These are phyloP conservation scores for Salmacisia buchloeana DNA, from an alignment of 1,284 basidiomycete genomes.

Conservation along the genomic window DNA sequence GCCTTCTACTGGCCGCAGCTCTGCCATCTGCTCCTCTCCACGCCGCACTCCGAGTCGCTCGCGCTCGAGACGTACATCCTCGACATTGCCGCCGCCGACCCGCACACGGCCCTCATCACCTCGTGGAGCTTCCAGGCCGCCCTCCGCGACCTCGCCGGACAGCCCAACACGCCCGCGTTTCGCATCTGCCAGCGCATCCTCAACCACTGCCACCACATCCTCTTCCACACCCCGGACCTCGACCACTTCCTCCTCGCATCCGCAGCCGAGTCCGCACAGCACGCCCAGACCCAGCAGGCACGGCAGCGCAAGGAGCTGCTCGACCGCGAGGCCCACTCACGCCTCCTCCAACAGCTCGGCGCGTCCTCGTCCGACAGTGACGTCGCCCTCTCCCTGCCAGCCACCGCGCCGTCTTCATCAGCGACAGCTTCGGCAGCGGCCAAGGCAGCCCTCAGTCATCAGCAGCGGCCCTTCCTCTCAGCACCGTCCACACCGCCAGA, in stretches of 20 bases:
- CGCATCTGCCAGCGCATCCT: constrained; percentile 85
- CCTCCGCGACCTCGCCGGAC: constrained; percentile 37
- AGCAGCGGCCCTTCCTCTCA: background rate
- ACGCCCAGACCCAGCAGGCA: background rate
- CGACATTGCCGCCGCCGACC: constrained; percentile 40
- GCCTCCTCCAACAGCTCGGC: constrained; percentile 3
- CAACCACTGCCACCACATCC: constrained; percentile 90
- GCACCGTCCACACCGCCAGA: background rate
- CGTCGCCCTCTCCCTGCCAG: background rate
- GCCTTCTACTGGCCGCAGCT: constrained; percentile 50
- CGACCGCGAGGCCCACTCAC: background rate
- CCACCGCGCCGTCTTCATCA: background rate
- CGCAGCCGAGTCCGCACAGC: background rate
- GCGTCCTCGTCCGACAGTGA: constrained; percentile 4
- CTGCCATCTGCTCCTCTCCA: constrained; percentile 47
- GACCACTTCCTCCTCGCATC: constrained; percentile 45
- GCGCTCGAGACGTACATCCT: constrained; percentile 46
- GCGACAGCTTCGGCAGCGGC: background rate
- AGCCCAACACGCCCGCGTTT: constrained; percentile 71
- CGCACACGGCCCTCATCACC: constrained; percentile 46
- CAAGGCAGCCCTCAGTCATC: background rate
- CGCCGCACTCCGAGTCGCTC: constrained; percentile 34
- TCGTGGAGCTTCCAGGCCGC: constrained; percentile 49
- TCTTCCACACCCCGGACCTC: constrained; percentile 64
- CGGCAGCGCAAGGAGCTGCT: background rate